Base-by-base conservation (phyloP, 345 rosid genomes). In the Rhodomyrtus tomentosa region DNA sequence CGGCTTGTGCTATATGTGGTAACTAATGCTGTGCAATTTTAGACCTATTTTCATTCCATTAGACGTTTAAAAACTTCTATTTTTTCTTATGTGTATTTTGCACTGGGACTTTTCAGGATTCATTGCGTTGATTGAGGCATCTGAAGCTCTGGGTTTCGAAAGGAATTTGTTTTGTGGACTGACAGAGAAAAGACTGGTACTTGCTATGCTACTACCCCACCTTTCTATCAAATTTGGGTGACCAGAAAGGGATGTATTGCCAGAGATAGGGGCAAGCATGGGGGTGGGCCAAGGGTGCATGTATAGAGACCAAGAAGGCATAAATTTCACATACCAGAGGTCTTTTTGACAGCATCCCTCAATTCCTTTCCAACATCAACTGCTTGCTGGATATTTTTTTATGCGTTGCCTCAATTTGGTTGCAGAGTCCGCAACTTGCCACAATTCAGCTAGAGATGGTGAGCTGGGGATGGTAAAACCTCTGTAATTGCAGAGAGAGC, bases 371-470 rank as follows among this genome's bases (percentile, higher is more conserved):
- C 82, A 9, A 24, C 27, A 21, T 29, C 18, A 25, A 62, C 36
- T 10, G 3, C 76, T 32, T 62, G 76, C 32, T 62, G 42, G 22
- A 62, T 62, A 18, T 15, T 62, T 14, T 45, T 29, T 62, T 62
- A 29, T 15, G 32, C 10, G 42, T 62, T 62, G 74, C 74, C 74
- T 59, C 32, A 59, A 62, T 29, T 62, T 62, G 21, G 22, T 16
- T 16, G 42, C 42, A 29, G 74, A 62, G 74, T 62, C 83, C 83
- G 45, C 88, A 45, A 73, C 68, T 54, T 88, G 87, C 82, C 25
- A 81, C 0, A 88, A 81, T 82, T 86, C 87, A 81, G 85, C 55
- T 51, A 73, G 83, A 36, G 87, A 29, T 82, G 89, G 89, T 51
- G 55, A 81, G 82, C 82, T 32, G 88, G 85, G 45, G 87, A 80